phyloP scores from a whole-genome alignment of 179 eudicot genomes.

The Spinacia oleracea region DNA sequence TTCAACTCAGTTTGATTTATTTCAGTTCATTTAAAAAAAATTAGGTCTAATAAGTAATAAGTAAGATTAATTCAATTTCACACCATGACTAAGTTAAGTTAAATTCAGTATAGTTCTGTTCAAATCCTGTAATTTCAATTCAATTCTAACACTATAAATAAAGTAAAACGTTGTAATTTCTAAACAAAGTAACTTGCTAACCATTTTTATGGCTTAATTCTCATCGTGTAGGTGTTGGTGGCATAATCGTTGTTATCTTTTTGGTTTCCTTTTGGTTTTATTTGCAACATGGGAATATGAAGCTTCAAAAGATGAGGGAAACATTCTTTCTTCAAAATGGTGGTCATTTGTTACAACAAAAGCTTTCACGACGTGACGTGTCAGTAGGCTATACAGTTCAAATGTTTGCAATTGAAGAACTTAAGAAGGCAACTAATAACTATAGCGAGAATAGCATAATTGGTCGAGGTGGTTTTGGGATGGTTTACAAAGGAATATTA shows the following conservation, averaged over 20 bases:
- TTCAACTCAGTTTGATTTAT: no score
- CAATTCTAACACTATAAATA: no score
- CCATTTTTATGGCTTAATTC: no score
- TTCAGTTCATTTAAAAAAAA: no score
- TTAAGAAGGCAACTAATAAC: constrained; percentile 10
- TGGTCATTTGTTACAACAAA: constrained; percentile 3
- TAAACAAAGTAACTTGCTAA: no score
- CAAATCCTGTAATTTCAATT: no score
- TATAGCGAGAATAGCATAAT: neutral
- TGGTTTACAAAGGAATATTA: constrained; percentile 13
- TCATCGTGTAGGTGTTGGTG: neutral
- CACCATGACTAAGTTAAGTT: no score
- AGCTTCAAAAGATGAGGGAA: neutral
- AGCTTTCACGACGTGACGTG: neutral
- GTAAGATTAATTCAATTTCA: no score
- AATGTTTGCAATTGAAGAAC: constrained; percentile 6
- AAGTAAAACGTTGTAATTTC: no score
- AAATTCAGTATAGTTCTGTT: no score
- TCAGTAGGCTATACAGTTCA: neutral
- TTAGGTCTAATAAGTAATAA: no score
- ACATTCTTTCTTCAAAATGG: constrained; percentile 18
- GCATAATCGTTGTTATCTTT: neutral
- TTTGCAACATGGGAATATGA: constrained; percentile 6
- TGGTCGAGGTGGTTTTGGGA: constrained; percentile 16
- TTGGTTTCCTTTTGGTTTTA: neutral